Conservation (phyloP, 1,284 basidiomycete genomes). For the Earliella scabrosa region DNA sequence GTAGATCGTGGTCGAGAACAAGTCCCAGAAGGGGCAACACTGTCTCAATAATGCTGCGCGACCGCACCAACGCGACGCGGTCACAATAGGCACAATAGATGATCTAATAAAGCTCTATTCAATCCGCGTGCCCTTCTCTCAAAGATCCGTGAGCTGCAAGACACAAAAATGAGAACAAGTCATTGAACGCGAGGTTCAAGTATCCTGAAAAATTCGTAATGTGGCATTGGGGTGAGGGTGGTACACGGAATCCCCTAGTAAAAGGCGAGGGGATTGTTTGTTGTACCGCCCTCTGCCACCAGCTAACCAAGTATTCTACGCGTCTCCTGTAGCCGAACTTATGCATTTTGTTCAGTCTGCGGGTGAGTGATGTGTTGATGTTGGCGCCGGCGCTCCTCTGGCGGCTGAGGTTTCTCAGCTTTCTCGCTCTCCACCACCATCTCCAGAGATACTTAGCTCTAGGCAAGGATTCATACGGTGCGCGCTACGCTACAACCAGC, state of each 20-base stretch:
- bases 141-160: too few species aligned
- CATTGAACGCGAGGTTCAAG: constrained; percentile 32
- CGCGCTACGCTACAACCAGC: too few species aligned
- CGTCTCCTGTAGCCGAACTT: constrained; percentile 6
- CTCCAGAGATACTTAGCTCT: too few species aligned
- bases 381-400: too few species aligned
- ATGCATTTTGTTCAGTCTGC: constrained; percentile 37
- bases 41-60: too few species aligned
- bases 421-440: background rate
- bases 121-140: too few species aligned
- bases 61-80: too few species aligned
- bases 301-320: background rate
- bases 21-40: background rate
- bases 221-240: constrained; percentile 49
- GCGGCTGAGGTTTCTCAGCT: too few species aligned
- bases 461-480: too few species aligned
- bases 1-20: too few species aligned
- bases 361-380: constrained; percentile 23
- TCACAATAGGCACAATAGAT: too few species aligned
- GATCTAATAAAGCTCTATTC: too few species aligned
- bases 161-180: background rate
- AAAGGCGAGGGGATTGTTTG: constrained; percentile 67
- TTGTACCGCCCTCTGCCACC: constrained; percentile 57
- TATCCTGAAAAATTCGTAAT: constrained; percentile 56
- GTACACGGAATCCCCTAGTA: constrained; percentile 69